Conservation (phyloP, 768 basidiomycete genomes). For the Leucocoprinus leucothites region DNA sequence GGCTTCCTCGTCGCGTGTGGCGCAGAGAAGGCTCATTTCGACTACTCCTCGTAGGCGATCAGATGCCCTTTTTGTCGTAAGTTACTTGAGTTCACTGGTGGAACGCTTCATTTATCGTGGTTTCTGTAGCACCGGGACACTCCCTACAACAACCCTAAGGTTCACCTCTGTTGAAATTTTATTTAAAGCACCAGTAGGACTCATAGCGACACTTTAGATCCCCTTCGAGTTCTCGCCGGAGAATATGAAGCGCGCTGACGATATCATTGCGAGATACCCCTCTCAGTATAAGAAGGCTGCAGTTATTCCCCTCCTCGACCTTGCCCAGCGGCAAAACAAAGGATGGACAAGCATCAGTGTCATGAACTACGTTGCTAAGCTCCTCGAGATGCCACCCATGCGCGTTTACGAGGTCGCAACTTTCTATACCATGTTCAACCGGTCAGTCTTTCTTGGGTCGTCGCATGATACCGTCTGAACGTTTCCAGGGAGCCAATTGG, state of each 20-base stretch:
- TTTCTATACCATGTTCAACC: constrained; percentile 99
- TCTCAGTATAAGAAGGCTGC: constrained; percentile 99
- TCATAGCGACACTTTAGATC: constrained; percentile 52
- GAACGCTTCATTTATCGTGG: constrained; percentile 12
- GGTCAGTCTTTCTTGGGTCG: constrained; percentile 43
- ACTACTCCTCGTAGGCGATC: constrained; percentile 51
- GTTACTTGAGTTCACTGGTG: constrained; percentile 27
- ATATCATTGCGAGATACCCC: constrained; percentile 92
- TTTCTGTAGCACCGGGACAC: constrained; percentile 85
- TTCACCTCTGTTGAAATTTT: constrained; percentile 23
- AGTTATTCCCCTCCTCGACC: constrained; percentile 92
- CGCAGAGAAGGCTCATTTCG: constrained; percentile 35
- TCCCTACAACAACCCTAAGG: constrained; percentile 90
- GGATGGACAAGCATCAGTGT: constrained; percentile 98
- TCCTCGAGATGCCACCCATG: constrained; percentile 95
- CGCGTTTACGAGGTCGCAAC: constrained; percentile 99
- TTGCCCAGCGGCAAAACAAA: constrained; percentile 96
- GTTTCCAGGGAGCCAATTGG: constrained; percentile 83
- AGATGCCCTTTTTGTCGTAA: constrained; percentile 84
- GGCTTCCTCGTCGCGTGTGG: constrained; percentile 17
- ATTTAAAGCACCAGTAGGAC: neutral
- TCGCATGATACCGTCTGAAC: neutral
- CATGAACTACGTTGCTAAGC: constrained; percentile 96
- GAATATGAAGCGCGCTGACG: constrained; percentile 82
- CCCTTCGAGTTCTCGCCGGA: constrained; percentile 81